Base-by-base conservation (phyloP, 2,329 filamentous ascomycete genomes). In the Penicillium palitans region DNA sequence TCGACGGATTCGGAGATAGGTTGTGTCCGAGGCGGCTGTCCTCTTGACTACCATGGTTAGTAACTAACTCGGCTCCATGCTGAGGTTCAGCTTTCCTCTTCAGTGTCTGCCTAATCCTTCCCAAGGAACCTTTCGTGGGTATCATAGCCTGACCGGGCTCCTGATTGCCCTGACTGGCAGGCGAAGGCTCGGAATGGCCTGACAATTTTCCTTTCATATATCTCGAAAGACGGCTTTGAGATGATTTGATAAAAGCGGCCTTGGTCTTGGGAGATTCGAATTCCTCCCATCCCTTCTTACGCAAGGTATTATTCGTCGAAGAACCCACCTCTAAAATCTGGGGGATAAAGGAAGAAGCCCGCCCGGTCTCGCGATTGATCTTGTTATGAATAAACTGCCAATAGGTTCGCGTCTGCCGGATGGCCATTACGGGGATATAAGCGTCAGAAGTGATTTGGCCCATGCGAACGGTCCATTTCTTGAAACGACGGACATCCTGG, bases 401-500 rank as follows among this genome's bases (percentile, higher is more conserved):
- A 13, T 46, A 21, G 10, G 15, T 2, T 15, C 13, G 33, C 8
- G 17, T n/a, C 7, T 39, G 15, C 12, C 9, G 3, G 9, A 3
- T 24, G n/a, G 25, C 50, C n/a, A 21, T 33, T 5, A 9, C 0
- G 21, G 2, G 3, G 5, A 41, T 19, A 55, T 52, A 59, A 4
- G 47, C 44, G 2, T 31, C 45, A 29, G 29, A 39, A n/a, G n/a
- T 6, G 31, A 53, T 3, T 21, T 33, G 27, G 24, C 40, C 44
- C 59, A 58, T 46, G 19, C 50, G 42, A 8, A 59, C 21, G 27
- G 58, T 17, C 63, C 65, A 72, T 39, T 57, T 10, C 17, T 51
- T 24, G 41, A 72, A 72, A 12, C 42, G 58, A 8, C 6, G 10
- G 27, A n/a, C 19, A 37, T n/a, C 17, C 25, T 67, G 58, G 33